These are phyloP conservation scores for Clitopilus passeckerianus DNA, from an alignment of 768 basidiomycete species.

Conservation along the genomic window DNA sequence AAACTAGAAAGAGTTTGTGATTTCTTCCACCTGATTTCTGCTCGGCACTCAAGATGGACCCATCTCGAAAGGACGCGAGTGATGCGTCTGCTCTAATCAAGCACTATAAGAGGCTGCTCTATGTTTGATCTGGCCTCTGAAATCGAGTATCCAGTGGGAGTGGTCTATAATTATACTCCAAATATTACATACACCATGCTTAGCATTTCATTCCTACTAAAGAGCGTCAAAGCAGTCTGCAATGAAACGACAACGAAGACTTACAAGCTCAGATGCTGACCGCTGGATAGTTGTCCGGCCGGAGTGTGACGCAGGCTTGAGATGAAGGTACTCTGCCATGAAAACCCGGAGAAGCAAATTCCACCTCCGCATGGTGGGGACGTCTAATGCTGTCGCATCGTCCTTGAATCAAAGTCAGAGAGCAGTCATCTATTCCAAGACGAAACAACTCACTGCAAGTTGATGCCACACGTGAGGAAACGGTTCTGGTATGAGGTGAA, in stretches of 20 bases:
- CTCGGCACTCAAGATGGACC: not conserved
- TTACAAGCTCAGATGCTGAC: slow-evolving; percentile 44
- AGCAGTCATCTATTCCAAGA: not conserved
- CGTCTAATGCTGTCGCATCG: slow-evolving; percentile 80
- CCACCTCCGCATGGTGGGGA: slow-evolving; percentile 87
- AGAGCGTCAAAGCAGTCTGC: not conserved
- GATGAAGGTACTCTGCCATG: slow-evolving; percentile 82
- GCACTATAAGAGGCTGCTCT: slow-evolving; percentile 27
- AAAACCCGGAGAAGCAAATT: slow-evolving; percentile 85
- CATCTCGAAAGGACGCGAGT: slow-evolving; percentile 20
- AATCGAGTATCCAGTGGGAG: not conserved
- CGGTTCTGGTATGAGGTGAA: slow-evolving; percentile 87
- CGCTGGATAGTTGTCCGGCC: slow-evolving; percentile 23
- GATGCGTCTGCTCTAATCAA: slow-evolving; percentile 30
- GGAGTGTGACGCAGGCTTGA: slow-evolving; percentile 44
- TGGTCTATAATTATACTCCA: no score
- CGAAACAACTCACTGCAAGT: slow-evolving; percentile 40
- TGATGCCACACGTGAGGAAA: slow-evolving; percentile 93
- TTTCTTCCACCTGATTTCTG: not conserved
- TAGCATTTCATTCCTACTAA: slow-evolving; percentile 14
- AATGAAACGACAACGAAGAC: slow-evolving; percentile 9
- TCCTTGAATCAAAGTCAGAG: slow-evolving; percentile 48
- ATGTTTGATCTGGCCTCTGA: slow-evolving; percentile 5
- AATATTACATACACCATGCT: not conserved
- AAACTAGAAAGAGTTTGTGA: slow-evolving; percentile 28